These are phyloP conservation scores for Cytospora chrysosperma DNA, from an alignment of 2,329 filamentous ascomycete genomes.

Conservation along the genomic window DNA sequence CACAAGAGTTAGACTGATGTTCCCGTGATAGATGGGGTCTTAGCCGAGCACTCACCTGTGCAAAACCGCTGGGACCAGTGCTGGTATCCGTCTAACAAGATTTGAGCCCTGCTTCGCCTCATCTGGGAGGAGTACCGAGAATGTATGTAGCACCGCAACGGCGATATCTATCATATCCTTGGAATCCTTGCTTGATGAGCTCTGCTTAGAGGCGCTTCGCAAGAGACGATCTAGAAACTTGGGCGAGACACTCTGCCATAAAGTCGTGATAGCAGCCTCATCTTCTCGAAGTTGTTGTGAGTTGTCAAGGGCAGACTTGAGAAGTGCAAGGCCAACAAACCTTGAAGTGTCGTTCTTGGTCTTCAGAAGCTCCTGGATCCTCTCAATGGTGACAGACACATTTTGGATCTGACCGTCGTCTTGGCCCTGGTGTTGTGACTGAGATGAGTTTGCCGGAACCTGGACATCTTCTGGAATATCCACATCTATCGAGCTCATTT, in stretches of 20 bases:
- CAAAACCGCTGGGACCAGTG: conserved; percentile 52
- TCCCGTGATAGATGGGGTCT: not conserved
- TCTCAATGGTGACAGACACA: conserved; percentile 37
- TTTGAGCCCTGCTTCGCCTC: conserved; percentile 43
- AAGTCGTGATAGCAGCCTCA: conserved; percentile 41
- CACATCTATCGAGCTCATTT: not conserved
- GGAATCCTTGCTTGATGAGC: conserved; percentile 42
- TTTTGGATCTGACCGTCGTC: not conserved
- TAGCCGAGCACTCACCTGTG: conserved; percentile 45
- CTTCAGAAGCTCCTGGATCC: conserved; percentile 55
- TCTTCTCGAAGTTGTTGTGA: conserved; percentile 51
- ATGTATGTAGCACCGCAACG: conserved; percentile 62
- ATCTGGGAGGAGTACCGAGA: conserved; percentile 56
- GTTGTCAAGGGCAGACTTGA: conserved; percentile 66
- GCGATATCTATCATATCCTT: conserved; percentile 63
- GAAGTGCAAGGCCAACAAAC: conserved; percentile 65
- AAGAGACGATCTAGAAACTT: conserved; percentile 66
- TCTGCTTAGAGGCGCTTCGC: conserved; percentile 45
- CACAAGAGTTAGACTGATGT: conserved; percentile 18
- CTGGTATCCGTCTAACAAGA: conserved; percentile 53
- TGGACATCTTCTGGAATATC: not conserved
- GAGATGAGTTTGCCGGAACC: not conserved
- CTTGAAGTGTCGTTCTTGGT: conserved; percentile 65
- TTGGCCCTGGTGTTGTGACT: not conserved
- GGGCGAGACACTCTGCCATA: conserved; percentile 61